Evolutionary conservation across 768 basidiomycete genomes (phyloP).

Genomic region (Mycena rebaudengoi): DNA sequence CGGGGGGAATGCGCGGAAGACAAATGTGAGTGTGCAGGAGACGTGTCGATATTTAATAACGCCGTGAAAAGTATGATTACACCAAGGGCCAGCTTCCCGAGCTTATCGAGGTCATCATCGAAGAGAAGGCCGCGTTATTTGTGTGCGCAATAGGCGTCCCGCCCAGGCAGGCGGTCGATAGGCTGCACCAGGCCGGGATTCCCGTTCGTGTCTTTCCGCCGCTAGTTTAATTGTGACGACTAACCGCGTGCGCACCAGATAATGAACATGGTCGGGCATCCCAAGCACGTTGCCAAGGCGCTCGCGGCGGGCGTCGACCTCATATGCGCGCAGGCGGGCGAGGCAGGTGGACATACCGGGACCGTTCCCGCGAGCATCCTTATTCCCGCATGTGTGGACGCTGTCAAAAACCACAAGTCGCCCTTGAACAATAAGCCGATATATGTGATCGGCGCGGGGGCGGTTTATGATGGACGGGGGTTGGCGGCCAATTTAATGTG

Average conservation of each 20-base stretch:
- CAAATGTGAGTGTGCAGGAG: conserved; percentile 81
- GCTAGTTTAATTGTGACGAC: too few species aligned
- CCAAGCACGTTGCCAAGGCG: conserved; percentile 86
- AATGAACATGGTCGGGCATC: conserved; percentile 87
- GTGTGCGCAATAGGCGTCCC: conserved; percentile 93
- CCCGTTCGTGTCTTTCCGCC: conserved; percentile 37
- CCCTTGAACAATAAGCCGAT: conserved; percentile 85
- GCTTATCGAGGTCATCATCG: conserved; percentile 85
- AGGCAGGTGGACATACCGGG: conserved; percentile 92
- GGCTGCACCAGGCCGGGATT: conserved; percentile 84
- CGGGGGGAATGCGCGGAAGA: conserved; percentile 88
- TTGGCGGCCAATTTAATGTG: conserved; percentile 88
- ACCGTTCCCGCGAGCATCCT: conserved; percentile 85
- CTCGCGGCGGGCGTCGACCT: conserved; percentile 88
- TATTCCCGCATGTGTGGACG: conserved; percentile 91
- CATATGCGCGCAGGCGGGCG: conserved; percentile 94
- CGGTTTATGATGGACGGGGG: conserved; percentile 88
- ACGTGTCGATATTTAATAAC: too few species aligned
- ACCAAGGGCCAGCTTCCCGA: conserved; percentile 45
- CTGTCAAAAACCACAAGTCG: conserved; percentile 75
- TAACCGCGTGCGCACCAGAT: conserved; percentile 72
- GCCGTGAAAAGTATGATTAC: conserved; percentile 77
- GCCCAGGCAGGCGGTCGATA: conserved; percentile 80
- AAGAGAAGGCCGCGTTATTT: conserved; percentile 88
- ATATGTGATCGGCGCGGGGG: conserved; percentile 91